Evolutionary conservation across 495 filamentous ascomycete genomes (phyloP).

Genomic region (Penicillium goetzii): DNA sequence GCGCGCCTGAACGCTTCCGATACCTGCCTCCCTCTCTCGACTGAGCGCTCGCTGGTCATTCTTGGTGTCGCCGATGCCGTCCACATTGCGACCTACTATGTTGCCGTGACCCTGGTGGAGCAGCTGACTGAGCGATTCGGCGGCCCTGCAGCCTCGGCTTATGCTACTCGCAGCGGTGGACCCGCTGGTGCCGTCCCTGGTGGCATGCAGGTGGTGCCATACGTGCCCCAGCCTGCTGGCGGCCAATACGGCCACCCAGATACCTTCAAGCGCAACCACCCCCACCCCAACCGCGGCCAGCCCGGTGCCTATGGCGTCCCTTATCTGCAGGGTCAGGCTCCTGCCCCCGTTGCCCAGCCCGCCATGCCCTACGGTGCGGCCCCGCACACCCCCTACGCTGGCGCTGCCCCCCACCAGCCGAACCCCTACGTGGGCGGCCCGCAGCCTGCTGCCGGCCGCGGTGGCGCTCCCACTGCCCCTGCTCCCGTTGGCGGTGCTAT

Average conservation of each 20-base stretch:
- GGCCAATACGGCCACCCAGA: conserved; percentile 93
- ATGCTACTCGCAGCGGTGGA: conserved; percentile 92
- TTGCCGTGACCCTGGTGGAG: conserved; percentile 92
- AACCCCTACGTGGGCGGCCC: conserved; percentile 58
- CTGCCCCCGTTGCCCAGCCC: conserved; percentile 65
- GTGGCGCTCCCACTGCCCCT: conserved; percentile 52
- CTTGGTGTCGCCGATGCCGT: conserved; percentile 91
- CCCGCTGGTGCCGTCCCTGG: conserved; percentile 91
- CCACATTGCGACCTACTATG: conserved; percentile 98
- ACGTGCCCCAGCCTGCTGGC: conserved; percentile 87
- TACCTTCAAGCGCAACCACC: conserved; percentile 71
- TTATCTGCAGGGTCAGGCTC: conserved; percentile 68
- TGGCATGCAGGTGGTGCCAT: conserved; percentile 96
- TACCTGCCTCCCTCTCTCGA: conserved; percentile 87
- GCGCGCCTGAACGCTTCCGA: conserved; percentile 97
- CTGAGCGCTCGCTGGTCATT: conserved; percentile 94
- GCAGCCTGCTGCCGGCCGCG: conserved; percentile 61
- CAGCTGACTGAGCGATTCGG: conserved; percentile 96
- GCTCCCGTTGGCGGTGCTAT: conserved; percentile 76
- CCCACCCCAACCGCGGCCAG: conserved; percentile 66
- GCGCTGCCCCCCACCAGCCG: conserved; percentile 79
- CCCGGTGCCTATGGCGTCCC: conserved; percentile 70
- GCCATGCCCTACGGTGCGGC: conserved; percentile 74
- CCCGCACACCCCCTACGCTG: conserved; percentile 67
- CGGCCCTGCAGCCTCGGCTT: conserved; percentile 92